A percentile compares a stretch with the other conserved stretches of the same genome.
Conservation (phyloP, 768 basidiomycete species). For the Bullera alba region DNA sequence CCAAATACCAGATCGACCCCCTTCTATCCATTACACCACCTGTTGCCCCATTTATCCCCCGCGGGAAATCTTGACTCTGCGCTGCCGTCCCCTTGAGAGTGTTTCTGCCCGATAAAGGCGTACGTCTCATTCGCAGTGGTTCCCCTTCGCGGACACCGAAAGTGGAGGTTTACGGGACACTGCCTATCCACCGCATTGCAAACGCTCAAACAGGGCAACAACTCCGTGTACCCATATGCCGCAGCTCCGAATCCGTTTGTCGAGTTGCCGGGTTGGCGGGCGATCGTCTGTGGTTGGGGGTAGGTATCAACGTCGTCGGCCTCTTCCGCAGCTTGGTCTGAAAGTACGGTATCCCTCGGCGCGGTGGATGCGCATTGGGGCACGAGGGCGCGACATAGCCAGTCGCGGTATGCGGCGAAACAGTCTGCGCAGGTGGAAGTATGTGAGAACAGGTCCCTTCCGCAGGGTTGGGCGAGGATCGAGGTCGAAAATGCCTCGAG, state of each 20-base stretch:
- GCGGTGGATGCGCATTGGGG: conserved; percentile 28
- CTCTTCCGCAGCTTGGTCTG: too few relatives aligned
- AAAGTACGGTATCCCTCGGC: too few relatives aligned
- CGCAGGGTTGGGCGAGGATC: conserved; percentile 39
- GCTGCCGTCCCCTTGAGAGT: conserved; percentile 20
- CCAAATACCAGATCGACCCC: too few relatives aligned
- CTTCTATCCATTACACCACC: conserved; percentile 45
- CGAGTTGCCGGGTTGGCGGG: conserved; percentile 13
- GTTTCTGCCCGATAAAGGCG: conserved; percentile 33
- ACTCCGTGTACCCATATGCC: conserved; percentile 35
- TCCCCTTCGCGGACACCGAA: conserved; percentile 36
- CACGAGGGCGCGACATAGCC: conserved; percentile 40
- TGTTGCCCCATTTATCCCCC: conserved; percentile 32
- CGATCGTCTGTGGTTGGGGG: conserved; percentile 7
- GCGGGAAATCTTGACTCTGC: conserved; percentile 16
- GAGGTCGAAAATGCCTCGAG: conserved; percentile 41
- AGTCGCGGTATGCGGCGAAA: conserved; percentile 40
- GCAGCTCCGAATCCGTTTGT: conserved; percentile 4
- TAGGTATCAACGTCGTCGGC: neutral
- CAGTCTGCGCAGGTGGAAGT: conserved; percentile 44
- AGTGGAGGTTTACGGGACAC: conserved; percentile 44
- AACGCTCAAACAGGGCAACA: conserved; percentile 40
- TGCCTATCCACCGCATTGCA: conserved; percentile 41
- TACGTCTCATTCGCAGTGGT: conserved; percentile 35
- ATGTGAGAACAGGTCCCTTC: conserved; percentile 43